phyloP scores from a whole-genome alignment of 139 green algal species.

The Chlamydomonas urium region DNA sequence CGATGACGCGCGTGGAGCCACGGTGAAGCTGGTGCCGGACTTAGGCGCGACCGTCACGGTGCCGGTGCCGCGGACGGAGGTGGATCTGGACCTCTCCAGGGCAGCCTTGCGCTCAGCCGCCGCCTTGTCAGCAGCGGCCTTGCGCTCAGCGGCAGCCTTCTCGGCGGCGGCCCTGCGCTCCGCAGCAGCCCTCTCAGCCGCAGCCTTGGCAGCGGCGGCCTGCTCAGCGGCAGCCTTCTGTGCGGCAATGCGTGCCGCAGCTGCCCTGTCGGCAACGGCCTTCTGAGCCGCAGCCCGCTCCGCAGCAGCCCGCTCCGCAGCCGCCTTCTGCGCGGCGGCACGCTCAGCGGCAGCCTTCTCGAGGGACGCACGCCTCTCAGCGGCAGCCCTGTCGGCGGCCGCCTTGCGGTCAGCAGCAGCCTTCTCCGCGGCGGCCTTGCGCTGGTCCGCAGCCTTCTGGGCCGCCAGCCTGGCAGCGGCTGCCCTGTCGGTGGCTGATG shows the following conservation, averaged over 20 bases:
- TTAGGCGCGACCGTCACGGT: too few species aligned
- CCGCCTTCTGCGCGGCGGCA: conserved; percentile 1
- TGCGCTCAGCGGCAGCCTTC: conserved; percentile 3
- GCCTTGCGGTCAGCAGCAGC: conserved; percentile 4
- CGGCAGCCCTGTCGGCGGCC: background rate
- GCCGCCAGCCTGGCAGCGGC: too few species aligned
- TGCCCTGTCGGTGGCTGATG: too few species aligned
- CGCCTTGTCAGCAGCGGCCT: conserved; percentile 8
- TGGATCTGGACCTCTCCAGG: too few species aligned
- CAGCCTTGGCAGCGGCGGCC: conserved; percentile 8
- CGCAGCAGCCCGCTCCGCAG: background rate
- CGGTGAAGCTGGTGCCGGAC: too few species aligned
- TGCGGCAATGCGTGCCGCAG: background rate
- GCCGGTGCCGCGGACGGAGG: too few species aligned
- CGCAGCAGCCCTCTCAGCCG: background rate
- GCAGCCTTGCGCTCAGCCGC: background rate
- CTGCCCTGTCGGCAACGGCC: conserved; percentile 4
- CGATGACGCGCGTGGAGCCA: too few species aligned
- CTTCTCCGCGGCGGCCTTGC: background rate
- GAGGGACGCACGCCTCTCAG: background rate
- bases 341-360: conserved; percentile 2
- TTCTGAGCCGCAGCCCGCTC: conserved; percentile 5
- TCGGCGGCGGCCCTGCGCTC: background rate
- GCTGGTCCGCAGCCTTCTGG: conserved; percentile 14
- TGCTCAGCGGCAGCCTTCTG: background rate